A percentile compares a stretch with the other conserved stretches of the same genome.
Evolutionary conservation across 2,329 filamentous ascomycete species (phyloP).

Genomic region (Ustilaginoidea virens): DNA sequence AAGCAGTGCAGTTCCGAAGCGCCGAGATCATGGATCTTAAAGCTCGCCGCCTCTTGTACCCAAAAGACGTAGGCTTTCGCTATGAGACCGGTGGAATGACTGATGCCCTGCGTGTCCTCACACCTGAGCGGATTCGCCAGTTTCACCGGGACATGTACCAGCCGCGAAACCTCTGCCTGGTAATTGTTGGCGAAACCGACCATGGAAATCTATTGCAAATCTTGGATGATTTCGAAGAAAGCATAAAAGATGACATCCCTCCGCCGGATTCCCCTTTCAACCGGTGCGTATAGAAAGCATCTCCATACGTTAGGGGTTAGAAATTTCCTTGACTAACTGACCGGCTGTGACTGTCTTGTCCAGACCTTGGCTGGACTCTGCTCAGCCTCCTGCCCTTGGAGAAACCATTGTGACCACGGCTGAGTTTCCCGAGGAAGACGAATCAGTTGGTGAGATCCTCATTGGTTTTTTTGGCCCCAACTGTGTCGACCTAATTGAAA

Average conservation of each 20-base stretch:
- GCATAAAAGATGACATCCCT: conserved; percentile 71
- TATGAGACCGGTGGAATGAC: conserved; percentile 99
- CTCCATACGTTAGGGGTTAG: no score
- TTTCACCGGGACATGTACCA: conserved; percentile 98
- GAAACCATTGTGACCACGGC: conserved; percentile 63
- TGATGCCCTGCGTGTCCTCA: conserved; percentile 73
- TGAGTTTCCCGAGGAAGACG: conserved; percentile 92
- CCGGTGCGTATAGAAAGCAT: conserved; percentile 23
- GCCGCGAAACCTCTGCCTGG: conserved; percentile 81
- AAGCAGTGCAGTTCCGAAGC: conserved; percentile 76
- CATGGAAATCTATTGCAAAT: conserved; percentile 67
- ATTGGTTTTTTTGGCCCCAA: conserved; percentile 78
- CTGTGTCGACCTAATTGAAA: conserved; percentile 52
- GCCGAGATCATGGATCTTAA: conserved; percentile 77
- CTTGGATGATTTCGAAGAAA: conserved; percentile 75
- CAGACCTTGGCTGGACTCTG: conserved; percentile 78
- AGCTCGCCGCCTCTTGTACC: conserved; percentile 69
- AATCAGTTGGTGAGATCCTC: conserved; percentile 77
- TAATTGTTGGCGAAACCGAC: conserved; percentile 85
- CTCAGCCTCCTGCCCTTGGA: conserved; percentile 55
- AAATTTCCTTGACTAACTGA: no score
- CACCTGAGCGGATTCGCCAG: conserved; percentile 76
- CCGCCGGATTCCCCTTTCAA: conserved; percentile 60
- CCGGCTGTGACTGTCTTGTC: background rate
- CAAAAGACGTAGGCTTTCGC: conserved; percentile 77